These are phyloP conservation scores for Penicillium vulpinum DNA, from an alignment of 2,329 filamentous ascomycete genomes.

Conservation along the genomic window DNA sequence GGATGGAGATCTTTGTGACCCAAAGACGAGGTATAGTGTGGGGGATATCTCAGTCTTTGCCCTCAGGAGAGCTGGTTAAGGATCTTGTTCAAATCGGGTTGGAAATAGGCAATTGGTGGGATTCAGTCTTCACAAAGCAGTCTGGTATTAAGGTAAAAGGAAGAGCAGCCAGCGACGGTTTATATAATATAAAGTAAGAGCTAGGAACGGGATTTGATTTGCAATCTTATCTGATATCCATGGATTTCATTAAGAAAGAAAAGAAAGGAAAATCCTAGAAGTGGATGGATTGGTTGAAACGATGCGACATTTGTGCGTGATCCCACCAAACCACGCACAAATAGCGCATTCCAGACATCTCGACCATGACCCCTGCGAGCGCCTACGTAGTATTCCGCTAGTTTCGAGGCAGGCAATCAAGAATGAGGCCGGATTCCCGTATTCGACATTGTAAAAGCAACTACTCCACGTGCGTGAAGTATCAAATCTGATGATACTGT, in stretches of 20 bases:
- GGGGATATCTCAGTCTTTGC: neutral
- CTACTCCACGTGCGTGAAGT: neutral
- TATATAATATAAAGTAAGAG: neutral
- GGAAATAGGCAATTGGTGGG: neutral
- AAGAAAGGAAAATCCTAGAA: slow-evolving; percentile 18
- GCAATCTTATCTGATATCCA: neutral
- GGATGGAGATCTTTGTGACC: neutral
- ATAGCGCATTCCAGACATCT: slow-evolving; percentile 32
- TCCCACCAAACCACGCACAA: slow-evolving; percentile 35
- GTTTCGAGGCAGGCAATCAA: neutral
- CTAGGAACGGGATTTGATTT: neutral
- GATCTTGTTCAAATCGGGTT: neutral
- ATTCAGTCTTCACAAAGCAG: neutral
- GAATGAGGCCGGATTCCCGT: slow-evolving; percentile 8
- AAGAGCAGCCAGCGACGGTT: neutral
- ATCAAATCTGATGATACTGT: neutral
- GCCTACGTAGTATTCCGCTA: slow-evolving; percentile 14
- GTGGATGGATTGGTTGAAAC: slow-evolving; percentile 9
- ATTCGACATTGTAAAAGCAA: slow-evolving; percentile 2
- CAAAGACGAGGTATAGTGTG: neutral
- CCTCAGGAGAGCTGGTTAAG: neutral
- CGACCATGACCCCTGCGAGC: slow-evolving; percentile 12
- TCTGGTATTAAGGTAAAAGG: neutral
- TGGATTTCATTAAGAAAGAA: slow-evolving; percentile 6
- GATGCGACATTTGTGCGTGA: slow-evolving; percentile 38